Base-by-base conservation (phyloP, 2,329 filamentous ascomycete genomes). In the Podosphaera aphanis region DNA sequence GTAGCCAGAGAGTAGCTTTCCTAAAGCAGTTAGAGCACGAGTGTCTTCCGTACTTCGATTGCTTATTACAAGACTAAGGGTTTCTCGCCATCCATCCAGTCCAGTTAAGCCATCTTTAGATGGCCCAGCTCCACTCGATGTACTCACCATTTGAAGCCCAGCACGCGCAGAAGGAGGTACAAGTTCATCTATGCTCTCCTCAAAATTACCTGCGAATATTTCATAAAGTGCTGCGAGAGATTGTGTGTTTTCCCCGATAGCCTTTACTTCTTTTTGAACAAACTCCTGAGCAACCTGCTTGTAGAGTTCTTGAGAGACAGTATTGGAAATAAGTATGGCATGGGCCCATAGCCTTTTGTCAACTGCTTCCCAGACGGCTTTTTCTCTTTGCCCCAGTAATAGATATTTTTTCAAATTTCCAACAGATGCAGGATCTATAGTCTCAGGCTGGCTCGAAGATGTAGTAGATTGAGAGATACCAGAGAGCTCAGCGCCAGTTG, bases 281-380 rank as follows among this genome's bases (percentile, higher is more conserved):
- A 98, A 98, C 56, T 98, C 90, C 56, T 93, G 85, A 0, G 85
- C 76, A 21, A 98, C 86, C 58, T 92, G 83, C 60, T 85, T 92
- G 72, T 92, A 95, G 2, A 92, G 67, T 19, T 83, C 81, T 42
- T 82, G 67, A 1, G 83, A 90, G 5, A 93, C 60, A 0, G 75
- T 77, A 49, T 75, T 72, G 1, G 90, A 80, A 31, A 98, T 79
- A 18, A 98, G 68, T 71, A 98, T 81, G 2, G 90, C 92, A 60
- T 98, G 92, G 2, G 84, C 90, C 92, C 92, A 98, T 2, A 98
- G 66, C 43, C 86, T 76, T 60, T 86, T 85, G 60, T 98, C 90
- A 27, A 85, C 88, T 3, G 90, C 86, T 51, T 80, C 70, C 88
- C 88, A 95, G 0, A 92, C 82, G 4, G 90, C 90, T 53, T 86